These are phyloP conservation scores for Solanum clarkiae DNA, from an alignment of 257 asterid species.

Conservation along the genomic window DNA sequence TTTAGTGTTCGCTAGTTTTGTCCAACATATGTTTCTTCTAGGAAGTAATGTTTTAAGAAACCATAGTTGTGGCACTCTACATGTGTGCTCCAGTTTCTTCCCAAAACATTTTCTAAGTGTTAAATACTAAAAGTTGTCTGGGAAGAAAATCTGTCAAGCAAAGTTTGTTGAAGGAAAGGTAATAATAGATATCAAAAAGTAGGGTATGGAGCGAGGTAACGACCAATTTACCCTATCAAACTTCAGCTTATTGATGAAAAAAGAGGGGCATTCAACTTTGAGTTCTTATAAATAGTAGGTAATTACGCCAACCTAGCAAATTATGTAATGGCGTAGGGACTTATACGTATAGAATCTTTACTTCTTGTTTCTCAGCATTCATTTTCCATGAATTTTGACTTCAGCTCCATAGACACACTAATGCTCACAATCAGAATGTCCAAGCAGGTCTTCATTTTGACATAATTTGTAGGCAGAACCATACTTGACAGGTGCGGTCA, in stretches of 20 bases:
- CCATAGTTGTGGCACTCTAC: neutral
- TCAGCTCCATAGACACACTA: neutral
- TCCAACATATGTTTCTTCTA: neutral
- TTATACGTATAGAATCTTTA: neutral
- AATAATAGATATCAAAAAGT: neutral
- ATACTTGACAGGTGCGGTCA: slow-evolving; percentile 54
- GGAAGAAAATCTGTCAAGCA: neutral
- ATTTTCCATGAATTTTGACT: neutral
- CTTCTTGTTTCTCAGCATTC: neutral
- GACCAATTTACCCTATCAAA: neutral
- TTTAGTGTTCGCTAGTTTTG: neutral
- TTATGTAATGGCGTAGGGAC: neutral
- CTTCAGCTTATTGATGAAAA: neutral
- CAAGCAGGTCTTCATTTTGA: slow-evolving; percentile 10
- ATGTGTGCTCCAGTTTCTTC: neutral
- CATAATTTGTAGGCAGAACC: slow-evolving; percentile 51
- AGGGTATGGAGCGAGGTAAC: neutral
- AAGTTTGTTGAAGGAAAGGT: neutral
- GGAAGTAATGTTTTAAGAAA: neutral
- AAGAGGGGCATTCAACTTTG: neutral
- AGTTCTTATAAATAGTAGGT: neutral
- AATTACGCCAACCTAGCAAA: neutral
- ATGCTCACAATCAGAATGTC: neutral
- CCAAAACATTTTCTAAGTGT: neutral
- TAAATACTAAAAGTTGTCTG: neutral